These are phyloP conservation scores for Erythrophleum ivorense DNA, from an alignment of 331 rosid species.

Conservation along the genomic window DNA sequence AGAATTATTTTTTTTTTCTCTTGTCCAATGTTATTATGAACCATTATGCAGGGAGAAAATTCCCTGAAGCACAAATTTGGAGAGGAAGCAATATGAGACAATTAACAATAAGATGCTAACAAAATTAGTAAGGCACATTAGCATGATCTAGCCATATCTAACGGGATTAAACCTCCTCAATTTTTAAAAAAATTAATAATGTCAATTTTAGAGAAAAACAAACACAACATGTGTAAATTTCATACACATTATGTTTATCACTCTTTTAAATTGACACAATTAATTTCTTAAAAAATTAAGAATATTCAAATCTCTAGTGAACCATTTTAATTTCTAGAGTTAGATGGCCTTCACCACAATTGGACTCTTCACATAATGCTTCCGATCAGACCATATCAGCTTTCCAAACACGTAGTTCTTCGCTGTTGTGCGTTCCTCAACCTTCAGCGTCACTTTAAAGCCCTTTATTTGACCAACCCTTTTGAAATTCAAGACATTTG, in stretches of 20 bases:
- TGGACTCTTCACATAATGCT: constrained; percentile 77
- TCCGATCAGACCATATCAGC: constrained; percentile 82
- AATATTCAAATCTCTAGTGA: neutral
- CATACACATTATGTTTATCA: neutral
- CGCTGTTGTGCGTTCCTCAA: constrained; percentile 40
- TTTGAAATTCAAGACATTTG: constrained; percentile 63
- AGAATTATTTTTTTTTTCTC: neutral
- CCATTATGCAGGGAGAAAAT: neutral
- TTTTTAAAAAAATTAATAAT: neutral
- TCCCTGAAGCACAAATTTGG: neutral
- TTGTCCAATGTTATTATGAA: neutral
- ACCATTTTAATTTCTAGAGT: constrained; percentile 14
- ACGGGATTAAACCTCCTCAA: neutral
- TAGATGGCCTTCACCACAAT: constrained; percentile 67
- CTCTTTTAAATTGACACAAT: neutral
- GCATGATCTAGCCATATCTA: neutral
- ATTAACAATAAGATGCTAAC: neutral
- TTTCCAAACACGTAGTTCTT: constrained; percentile 67
- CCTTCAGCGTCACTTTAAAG: constrained; percentile 57
- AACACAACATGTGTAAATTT: neutral
- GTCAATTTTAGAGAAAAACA: neutral
- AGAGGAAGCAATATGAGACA: neutral
- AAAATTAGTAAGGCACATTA: neutral
- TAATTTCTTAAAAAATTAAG: neutral
- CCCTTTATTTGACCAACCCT: constrained; percentile 69